Percentiles rank a stretch among this genome's conserved stretches.
Evolutionary conservation across 2,329 filamentous ascomycete genomes (phyloP).

Genomic region (Immersiporthe knoxdaviesiana): DNA sequence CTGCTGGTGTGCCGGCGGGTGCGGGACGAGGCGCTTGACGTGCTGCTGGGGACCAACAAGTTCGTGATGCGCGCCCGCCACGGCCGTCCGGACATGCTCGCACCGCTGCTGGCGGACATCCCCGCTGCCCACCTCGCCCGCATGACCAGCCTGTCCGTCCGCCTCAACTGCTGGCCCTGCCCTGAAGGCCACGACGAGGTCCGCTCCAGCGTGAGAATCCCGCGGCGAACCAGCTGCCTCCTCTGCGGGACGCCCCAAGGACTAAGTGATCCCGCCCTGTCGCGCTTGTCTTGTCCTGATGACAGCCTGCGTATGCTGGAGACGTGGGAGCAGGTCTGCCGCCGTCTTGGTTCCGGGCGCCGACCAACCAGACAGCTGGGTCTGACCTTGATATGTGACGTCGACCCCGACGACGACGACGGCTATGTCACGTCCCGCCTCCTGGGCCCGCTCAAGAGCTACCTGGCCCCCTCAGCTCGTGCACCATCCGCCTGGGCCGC

Average conservation of each 20-base stretch:
- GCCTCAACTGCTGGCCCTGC: slow-evolving; percentile 5
- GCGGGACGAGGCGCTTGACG: slow-evolving; percentile 9
- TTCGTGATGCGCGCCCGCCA: slow-evolving; percentile 2
- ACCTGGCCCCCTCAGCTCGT: slow-evolving; percentile 14
- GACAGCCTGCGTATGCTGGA: background rate
- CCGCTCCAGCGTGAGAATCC: too few species aligned
- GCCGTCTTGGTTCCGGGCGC: slow-evolving; percentile 8
- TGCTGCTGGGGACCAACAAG: slow-evolving; percentile 1
- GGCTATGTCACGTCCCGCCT: slow-evolving; percentile 12
- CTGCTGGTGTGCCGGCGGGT: slow-evolving; percentile 8
- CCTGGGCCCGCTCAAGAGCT: background rate
- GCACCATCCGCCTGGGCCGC: slow-evolving; percentile 17
- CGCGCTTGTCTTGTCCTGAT: slow-evolving; percentile 1
- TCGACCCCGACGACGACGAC: slow-evolving; percentile 8
- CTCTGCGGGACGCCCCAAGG: too few species aligned
- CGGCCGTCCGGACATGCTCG: slow-evolving; percentile 5
- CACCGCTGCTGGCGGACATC: background rate
- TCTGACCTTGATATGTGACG: slow-evolving; percentile 13
- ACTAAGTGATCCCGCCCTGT: slow-evolving; percentile 4
- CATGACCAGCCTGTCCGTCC: background rate
- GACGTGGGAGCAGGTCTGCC: slow-evolving; percentile 1
- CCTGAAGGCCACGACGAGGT: background rate
- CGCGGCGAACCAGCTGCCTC: too few species aligned
- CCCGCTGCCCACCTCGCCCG: slow-evolving; percentile 6
- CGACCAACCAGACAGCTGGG: background rate